phyloP scores from a whole-genome alignment of 768 basidiomycete genomes.

The Dioszegia hungarica region DNA sequence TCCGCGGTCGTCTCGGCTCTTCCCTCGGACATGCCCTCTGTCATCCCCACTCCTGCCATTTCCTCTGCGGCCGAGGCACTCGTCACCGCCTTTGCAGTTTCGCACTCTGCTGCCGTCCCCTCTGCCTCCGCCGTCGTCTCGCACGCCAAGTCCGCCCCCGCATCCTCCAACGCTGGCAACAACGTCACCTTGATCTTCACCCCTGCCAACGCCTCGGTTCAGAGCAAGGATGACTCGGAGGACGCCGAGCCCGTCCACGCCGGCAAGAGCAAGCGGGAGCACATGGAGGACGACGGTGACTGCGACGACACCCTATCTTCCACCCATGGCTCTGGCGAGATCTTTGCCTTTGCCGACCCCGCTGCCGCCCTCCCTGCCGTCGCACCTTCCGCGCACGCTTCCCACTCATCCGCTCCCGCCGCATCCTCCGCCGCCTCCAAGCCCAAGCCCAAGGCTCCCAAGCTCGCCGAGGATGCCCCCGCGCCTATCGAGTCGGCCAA shows the following conservation, averaged over 20 bases:
- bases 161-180: too few relatives aligned
- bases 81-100: slow-evolving; percentile 8
- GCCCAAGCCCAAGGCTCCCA: slow-evolving; percentile 1
- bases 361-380: neutral
- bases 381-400: neutral
- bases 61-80: neutral
- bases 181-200: slow-evolving; percentile 12
- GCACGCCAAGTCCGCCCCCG: neutral
- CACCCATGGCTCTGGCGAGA: neutral
- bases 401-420: neutral
- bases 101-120: neutral
- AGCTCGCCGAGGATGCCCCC: slow-evolving; percentile 4
- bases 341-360: neutral
- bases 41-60: neutral
- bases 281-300: neutral
- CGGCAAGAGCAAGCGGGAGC: neutral
- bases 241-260: neutral
- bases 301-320: neutral
- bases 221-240: slow-evolving; percentile 3
- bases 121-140: neutral
- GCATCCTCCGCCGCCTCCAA: neutral
- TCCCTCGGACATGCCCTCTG: neutral
- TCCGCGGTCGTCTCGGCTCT: neutral
- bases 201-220: slow-evolving; percentile 5
- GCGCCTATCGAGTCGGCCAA: neutral